phyloP scores from a whole-genome alignment of 257 asterid genomes.

The Cinchona pubescens region DNA sequence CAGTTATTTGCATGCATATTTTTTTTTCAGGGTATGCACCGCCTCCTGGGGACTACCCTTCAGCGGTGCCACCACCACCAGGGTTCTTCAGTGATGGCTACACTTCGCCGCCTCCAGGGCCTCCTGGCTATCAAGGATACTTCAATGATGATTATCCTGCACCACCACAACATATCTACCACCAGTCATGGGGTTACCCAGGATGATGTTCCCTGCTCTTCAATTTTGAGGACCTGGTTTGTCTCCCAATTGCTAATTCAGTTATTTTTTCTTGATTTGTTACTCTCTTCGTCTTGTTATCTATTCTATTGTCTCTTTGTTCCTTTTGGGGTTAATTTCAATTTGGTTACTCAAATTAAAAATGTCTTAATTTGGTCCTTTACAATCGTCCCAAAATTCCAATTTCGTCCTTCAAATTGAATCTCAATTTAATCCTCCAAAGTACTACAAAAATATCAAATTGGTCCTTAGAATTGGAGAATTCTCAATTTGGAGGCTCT shows the following conservation, averaged over 20 bases:
- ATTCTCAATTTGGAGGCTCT: no score
- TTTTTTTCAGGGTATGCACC: constrained; percentile 33
- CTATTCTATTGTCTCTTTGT: neutral
- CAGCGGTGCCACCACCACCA: constrained; percentile 31
- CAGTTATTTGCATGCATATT: neutral
- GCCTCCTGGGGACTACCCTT: constrained; percentile 18
- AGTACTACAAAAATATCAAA: no score
- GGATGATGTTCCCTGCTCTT: constrained; percentile 12
- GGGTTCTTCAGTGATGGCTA: constrained; percentile 25
- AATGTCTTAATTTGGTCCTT: no score
- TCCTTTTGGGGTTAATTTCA: neutral
- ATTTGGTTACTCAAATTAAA: no score
- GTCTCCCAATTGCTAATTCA: neutral
- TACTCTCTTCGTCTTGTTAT: neutral
- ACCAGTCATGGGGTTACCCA: constrained; percentile 24
- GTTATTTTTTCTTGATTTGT: neutral
- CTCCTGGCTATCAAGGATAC: constrained; percentile 38
- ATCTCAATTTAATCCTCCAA: no score
- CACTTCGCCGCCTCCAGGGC: constrained; percentile 27
- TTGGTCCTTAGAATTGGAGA: no score
- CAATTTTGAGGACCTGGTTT: constrained; percentile 39
- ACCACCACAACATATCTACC: constrained; percentile 31
- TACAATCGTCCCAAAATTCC: no score
- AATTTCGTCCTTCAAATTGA: no score
- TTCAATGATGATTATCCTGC: constrained; percentile 31